These are phyloP conservation scores for Aulographum hederae DNA, from an alignment of 2,329 filamentous ascomycete genomes.

Conservation along the genomic window DNA sequence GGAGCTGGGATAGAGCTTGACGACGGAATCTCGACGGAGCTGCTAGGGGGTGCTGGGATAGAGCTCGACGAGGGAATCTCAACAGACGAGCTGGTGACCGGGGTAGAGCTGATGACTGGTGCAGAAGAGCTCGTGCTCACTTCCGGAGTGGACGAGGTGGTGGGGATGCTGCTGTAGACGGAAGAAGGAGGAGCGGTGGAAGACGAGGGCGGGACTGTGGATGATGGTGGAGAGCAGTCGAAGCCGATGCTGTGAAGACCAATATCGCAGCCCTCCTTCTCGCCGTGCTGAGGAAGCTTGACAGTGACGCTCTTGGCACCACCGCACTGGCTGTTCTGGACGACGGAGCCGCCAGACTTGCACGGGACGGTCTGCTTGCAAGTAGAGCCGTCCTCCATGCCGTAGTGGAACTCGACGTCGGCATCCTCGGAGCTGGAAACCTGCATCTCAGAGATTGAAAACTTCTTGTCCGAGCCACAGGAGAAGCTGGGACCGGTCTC, in stretches of 20 bases:
- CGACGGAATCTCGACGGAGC: too few species aligned
- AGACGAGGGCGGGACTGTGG: background rate
- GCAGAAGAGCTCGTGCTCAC: slow-evolving; percentile 1
- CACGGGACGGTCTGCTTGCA: slow-evolving; percentile 67
- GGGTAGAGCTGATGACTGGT: background rate
- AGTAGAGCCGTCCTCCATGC: slow-evolving; percentile 61
- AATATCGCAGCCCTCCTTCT: slow-evolving; percentile 46
- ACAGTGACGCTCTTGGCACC: slow-evolving; percentile 71
- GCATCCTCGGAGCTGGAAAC: slow-evolving; percentile 58
- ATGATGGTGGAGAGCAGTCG: slow-evolving; percentile 34
- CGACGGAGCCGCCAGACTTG: slow-evolving; percentile 44
- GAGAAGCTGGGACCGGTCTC: slow-evolving; percentile 38
- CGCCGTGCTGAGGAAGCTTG: slow-evolving; percentile 35
- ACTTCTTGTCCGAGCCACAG: slow-evolving; percentile 35
- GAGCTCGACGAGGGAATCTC: too few species aligned
- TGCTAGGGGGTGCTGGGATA: too few species aligned
- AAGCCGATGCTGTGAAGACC: slow-evolving; percentile 59
- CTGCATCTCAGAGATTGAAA: slow-evolving; percentile 61
- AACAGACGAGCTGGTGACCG: background rate
- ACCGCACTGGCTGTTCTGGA: slow-evolving; percentile 81
- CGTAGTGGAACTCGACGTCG: slow-evolving; percentile 71
- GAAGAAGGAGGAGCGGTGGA: too few species aligned
- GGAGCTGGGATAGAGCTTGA: too few species aligned
- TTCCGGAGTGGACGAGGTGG: slow-evolving; percentile 1
- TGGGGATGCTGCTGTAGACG: background rate